A percentile compares a stretch with the other conserved stretches of the same genome.
These are phyloP conservation scores for Xylaria sp. DNA, from an alignment of 2,329 filamentous ascomycete species.

Conservation along the genomic window DNA sequence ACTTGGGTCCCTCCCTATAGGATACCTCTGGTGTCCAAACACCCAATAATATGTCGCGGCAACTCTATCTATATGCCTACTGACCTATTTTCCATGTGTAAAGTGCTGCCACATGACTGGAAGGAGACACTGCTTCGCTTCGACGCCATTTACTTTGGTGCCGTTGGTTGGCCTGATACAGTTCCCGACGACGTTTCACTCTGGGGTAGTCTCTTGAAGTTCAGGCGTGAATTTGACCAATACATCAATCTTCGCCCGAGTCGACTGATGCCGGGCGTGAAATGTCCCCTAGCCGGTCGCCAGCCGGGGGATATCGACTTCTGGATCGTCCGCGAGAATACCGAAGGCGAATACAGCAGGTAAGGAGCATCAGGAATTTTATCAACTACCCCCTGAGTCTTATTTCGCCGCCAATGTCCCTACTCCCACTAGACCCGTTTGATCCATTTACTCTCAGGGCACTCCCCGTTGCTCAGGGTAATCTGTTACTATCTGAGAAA, in stretches of 20 bases:
- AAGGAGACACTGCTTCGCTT: slow-evolving; percentile 58
- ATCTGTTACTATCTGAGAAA: no score
- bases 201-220: slow-evolving; percentile 68
- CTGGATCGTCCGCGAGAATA: slow-evolving; percentile 67
- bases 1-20: neutral
- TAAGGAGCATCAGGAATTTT: neutral
- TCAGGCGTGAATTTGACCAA: slow-evolving; percentile 68
- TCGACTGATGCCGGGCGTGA: slow-evolving; percentile 61
- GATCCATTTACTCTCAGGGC: neutral
- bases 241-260: slow-evolving; percentile 71
- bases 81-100: neutral
- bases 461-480: no score
- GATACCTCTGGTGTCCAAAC: neutral
- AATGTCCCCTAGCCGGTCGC: slow-evolving; percentile 57
- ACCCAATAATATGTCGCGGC: no score
- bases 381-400: neutral
- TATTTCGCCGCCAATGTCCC: neutral
- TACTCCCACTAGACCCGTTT: neutral
- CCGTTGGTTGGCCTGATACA: slow-evolving; percentile 57
- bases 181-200: slow-evolving; percentile 70
- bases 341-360: slow-evolving; percentile 62
- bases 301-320: slow-evolving; percentile 63
- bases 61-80: neutral
- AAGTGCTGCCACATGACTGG: slow-evolving; percentile 46
- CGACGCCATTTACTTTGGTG: slow-evolving; percentile 70